Conservation (phyloP, 2,329 filamentous ascomycete genomes). For the Hypoxylon sp. region DNA sequence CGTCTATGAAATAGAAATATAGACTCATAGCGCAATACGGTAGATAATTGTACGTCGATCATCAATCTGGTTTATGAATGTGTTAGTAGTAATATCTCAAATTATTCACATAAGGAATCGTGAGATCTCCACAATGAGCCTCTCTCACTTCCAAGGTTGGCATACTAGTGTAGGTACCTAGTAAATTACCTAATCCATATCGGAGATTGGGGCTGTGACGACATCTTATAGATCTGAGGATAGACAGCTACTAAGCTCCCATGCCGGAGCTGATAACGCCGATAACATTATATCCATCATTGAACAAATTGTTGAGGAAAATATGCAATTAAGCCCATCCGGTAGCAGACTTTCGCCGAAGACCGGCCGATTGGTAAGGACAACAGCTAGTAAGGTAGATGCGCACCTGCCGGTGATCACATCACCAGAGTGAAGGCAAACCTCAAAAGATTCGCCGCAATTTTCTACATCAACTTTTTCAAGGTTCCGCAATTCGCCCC, state of each 20-base stretch:
- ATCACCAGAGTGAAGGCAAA: constrained; percentile 29
- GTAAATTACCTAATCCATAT: background rate
- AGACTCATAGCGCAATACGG: background rate
- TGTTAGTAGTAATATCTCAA: too few species aligned
- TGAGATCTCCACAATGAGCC: constrained; percentile 2
- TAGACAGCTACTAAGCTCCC: background rate
- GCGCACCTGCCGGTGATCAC: constrained; percentile 33
- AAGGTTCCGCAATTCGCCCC: constrained; percentile 4
- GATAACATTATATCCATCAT: constrained; percentile 26
- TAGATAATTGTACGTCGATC: background rate
- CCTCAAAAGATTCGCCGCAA: constrained; percentile 40
- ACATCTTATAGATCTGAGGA: constrained; percentile 2
- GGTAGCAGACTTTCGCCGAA: constrained; percentile 43
- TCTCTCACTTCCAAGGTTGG: too few species aligned
- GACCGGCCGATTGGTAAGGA: constrained; percentile 38
- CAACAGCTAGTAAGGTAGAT: constrained; percentile 1
- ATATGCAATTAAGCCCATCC: constrained; percentile 21
- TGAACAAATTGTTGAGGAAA: constrained; percentile 34
- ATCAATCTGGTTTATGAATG: too few species aligned
- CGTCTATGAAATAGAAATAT: constrained; percentile 12
- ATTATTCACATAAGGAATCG: background rate
- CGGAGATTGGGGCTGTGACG: constrained; percentile 28
- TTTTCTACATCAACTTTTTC: constrained; percentile 14
- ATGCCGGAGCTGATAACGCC: constrained; percentile 1
- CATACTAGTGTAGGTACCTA: too few species aligned